Evolutionary conservation across 176 grass and related monocot species (phyloP).

Genomic region (Carex pumila): DNA sequence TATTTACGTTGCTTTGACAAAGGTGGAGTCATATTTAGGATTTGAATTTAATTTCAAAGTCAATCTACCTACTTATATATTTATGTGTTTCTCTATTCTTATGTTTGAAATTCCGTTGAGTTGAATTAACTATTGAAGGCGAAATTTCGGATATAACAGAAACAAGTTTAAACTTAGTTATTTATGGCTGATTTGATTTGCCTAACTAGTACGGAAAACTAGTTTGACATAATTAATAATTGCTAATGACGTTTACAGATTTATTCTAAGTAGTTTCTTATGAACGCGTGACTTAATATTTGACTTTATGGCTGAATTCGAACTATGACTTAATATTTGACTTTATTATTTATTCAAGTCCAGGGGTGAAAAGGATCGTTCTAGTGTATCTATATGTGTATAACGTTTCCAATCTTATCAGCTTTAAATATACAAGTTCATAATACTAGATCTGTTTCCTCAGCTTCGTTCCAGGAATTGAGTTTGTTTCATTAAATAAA

Average conservation of each 20-base stretch:
- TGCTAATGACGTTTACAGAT: background rate
- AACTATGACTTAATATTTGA: no score
- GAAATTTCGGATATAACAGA: background rate
- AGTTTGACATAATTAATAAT: background rate
- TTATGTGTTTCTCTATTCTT: no score
- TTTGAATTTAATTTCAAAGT: background rate
- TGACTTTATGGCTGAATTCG: no score
- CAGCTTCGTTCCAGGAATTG: no score
- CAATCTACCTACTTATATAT: no score
- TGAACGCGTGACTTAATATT: background rate
- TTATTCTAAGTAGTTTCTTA: background rate
- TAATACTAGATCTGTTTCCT: no score
- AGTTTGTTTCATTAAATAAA: no score
- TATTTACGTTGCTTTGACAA: background rate
- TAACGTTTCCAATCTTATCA: no score
- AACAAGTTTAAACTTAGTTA: background rate
- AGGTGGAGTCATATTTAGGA: background rate
- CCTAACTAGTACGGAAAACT: background rate
- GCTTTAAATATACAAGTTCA: no score
- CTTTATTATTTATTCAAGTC: background rate
- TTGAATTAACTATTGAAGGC: background rate
- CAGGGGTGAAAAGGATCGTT: background rate
- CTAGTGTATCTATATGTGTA: no score
- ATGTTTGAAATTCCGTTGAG: background rate
- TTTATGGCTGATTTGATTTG: background rate